A percentile compares a stretch with the other conserved stretches of the same genome.
phyloP scores from a whole-genome alignment of 2,329 filamentous ascomycete species.

The Keithomyces neogunnii region DNA sequence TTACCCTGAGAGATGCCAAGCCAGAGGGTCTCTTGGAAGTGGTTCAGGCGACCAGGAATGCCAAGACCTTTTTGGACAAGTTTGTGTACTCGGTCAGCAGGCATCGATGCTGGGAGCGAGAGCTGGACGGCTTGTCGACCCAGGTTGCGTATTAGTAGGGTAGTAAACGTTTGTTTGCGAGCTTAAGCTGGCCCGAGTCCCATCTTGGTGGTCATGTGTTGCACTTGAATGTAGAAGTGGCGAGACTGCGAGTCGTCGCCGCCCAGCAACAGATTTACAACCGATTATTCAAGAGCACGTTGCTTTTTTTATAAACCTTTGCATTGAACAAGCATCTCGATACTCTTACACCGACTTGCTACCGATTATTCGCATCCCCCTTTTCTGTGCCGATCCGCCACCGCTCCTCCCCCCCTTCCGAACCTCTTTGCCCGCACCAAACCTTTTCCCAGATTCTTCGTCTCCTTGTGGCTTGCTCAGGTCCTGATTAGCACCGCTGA shows the following conservation, averaged over 20 bases:
- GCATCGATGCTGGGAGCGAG: constrained; percentile 67
- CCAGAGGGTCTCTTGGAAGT: constrained; percentile 53
- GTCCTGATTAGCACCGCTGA: constrained; percentile 6
- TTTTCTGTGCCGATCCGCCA: constrained; percentile 22
- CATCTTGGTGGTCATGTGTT: no score
- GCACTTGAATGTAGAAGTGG: no score
- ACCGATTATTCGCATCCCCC: constrained; percentile 7
- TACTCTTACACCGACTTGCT: not conserved
- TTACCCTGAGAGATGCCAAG: constrained; percentile 50
- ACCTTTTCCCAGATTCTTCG: constrained; percentile 22
- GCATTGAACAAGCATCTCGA: no score
- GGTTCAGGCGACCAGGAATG: constrained; percentile 56
- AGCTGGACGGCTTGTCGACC: constrained; percentile 58
- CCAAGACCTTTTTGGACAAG: constrained; percentile 59
- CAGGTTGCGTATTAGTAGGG: constrained; percentile 56
- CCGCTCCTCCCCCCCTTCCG: constrained; percentile 26
- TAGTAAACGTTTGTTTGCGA: no score
- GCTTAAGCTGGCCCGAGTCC: no score
- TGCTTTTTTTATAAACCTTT: no score
- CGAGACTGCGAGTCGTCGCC: no score
- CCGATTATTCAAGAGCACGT: no score
- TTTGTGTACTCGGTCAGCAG: constrained; percentile 62
- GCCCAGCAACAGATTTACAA: no score
- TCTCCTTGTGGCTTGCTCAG: constrained; percentile 9
- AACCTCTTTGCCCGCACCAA: constrained; percentile 23